Conservation (phyloP, 768 basidiomycete genomes). For the Tulasnella sp. region DNA sequence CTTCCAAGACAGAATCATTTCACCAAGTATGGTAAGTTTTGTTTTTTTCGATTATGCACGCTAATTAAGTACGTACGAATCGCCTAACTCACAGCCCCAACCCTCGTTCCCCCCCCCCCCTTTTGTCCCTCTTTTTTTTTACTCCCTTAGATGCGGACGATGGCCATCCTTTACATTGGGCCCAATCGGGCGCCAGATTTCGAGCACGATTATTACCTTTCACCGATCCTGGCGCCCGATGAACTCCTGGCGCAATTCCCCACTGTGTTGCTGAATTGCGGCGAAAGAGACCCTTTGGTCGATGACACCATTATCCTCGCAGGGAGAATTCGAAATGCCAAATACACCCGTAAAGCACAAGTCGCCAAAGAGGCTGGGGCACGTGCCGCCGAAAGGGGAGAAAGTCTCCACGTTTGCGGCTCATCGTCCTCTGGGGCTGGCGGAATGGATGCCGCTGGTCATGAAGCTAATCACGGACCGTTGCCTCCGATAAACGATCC, state of each 20-base stretch:
- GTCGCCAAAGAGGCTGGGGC: not conserved
- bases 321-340: constrained; percentile 90
- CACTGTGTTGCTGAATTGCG: constrained; percentile 86
- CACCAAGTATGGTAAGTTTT: constrained; percentile 85
- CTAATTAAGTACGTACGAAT: constrained; percentile 11
- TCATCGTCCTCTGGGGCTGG: constrained; percentile 23
- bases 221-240: constrained; percentile 83
- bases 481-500: constrained; percentile 11
- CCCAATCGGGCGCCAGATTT: constrained; percentile 93
- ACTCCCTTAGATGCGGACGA: constrained; percentile 83
- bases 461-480: constrained; percentile 20
- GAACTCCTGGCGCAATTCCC: constrained; percentile 87
- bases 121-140: not conserved
- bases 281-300: constrained; percentile 92
- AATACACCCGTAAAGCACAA: constrained; percentile 59
- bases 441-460: constrained; percentile 24
- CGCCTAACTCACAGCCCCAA: not conserved
- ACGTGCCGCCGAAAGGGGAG: not conserved
- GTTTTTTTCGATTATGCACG: not conserved
- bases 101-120: too few relatives aligned
- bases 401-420: not conserved
- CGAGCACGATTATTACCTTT: constrained; percentile 89
- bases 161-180: constrained; percentile 96
- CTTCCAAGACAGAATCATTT: constrained; percentile 88
- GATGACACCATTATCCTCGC: constrained; percentile 98